Conservation (phyloP, 2,329 filamentous ascomycete genomes). For the Cryphonectria carpinicola region DNA sequence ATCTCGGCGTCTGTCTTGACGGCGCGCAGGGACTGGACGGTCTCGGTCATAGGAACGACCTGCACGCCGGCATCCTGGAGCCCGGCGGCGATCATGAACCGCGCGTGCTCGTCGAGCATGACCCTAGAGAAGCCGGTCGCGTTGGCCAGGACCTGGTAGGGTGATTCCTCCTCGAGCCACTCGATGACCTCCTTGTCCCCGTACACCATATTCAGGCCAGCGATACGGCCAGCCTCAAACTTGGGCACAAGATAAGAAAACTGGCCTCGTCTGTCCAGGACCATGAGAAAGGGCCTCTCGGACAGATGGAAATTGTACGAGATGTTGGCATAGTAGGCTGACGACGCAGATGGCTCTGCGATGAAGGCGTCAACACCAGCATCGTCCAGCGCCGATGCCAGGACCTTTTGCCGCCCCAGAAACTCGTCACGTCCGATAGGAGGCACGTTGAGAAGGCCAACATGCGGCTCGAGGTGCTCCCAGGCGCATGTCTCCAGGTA, state of each 20-base stretch:
- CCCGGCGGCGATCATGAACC: conserved; percentile 38
- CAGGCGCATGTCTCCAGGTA: conserved; percentile 35
- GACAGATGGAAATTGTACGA: conserved; percentile 34
- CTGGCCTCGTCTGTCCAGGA: conserved; percentile 32
- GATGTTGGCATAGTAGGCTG: conserved; percentile 34
- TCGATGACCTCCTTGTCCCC: conserved; percentile 33
- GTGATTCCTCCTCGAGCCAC: conserved; percentile 36
- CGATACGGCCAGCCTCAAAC: conserved; percentile 38
- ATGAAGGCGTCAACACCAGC: conserved; percentile 37
- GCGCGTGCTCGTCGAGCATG: conserved; percentile 37
- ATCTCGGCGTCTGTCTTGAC: conserved; percentile 38
- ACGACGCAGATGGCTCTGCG: conserved; percentile 36
- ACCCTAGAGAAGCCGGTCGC: conserved; percentile 32
- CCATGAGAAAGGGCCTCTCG: conserved; percentile 37
- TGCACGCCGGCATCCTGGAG: conserved; percentile 35
- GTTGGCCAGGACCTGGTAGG: conserved; percentile 34
- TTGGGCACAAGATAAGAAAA: conserved; percentile 38
- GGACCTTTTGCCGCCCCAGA: conserved; percentile 33
- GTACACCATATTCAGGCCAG: conserved; percentile 37
- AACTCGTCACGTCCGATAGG: conserved; percentile 35
- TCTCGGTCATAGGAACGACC: conserved; percentile 36
- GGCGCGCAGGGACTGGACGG: conserved; percentile 33
- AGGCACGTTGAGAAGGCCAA: conserved; percentile 34
- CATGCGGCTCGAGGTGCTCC: conserved; percentile 32
- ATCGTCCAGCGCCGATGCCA: conserved; percentile 32